phyloP scores from a whole-genome alignment of 1,284 basidiomycete genomes.

The Tilletiopsis washingtonensis region DNA sequence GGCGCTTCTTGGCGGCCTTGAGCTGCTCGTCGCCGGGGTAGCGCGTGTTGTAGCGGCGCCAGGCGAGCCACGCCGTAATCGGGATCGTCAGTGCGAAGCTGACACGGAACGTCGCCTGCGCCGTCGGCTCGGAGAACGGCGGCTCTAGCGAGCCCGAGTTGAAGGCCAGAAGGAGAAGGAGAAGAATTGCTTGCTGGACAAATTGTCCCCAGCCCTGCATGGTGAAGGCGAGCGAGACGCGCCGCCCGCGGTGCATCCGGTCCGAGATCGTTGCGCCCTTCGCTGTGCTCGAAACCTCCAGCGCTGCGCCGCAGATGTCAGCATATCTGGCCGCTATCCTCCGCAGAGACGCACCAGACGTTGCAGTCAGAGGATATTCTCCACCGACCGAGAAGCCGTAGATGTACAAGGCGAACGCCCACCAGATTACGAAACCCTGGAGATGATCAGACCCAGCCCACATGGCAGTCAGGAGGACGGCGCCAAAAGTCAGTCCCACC shows the following conservation, averaged over 20 bases:
- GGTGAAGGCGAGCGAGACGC: constrained; percentile 54
- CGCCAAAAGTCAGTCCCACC: constrained; percentile 49
- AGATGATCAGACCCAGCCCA: constrained; percentile 51
- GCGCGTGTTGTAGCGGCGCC: constrained; percentile 53
- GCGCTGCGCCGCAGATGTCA: too few species aligned
- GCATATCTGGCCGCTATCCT: too few species aligned
- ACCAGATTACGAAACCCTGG: constrained; percentile 56
- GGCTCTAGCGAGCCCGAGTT: constrained; percentile 46
- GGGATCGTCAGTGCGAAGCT: constrained; percentile 54
- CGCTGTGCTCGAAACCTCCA: constrained; percentile 51
- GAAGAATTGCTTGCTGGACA: constrained; percentile 53
- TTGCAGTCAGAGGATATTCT: constrained; percentile 56
- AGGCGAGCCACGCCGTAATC: constrained; percentile 54
- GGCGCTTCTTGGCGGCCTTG: constrained; percentile 50
- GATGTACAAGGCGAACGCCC: constrained; percentile 52
- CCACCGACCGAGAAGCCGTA: constrained; percentile 53
- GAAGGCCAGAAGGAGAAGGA: constrained; percentile 54
- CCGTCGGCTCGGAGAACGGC: constrained; percentile 50
- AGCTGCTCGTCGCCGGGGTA: constrained; percentile 44
- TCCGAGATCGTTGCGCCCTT: constrained; percentile 50
- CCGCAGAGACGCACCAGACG: too few species aligned
- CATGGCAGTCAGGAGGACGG: constrained; percentile 54
- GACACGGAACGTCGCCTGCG: constrained; percentile 55
- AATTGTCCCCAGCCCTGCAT: constrained; percentile 56
- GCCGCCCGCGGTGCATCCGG: constrained; percentile 55